Evolutionary conservation across 1,139 yeast genomes (phyloP).

Genomic region (Trichomonascaceae sp.): DNA sequence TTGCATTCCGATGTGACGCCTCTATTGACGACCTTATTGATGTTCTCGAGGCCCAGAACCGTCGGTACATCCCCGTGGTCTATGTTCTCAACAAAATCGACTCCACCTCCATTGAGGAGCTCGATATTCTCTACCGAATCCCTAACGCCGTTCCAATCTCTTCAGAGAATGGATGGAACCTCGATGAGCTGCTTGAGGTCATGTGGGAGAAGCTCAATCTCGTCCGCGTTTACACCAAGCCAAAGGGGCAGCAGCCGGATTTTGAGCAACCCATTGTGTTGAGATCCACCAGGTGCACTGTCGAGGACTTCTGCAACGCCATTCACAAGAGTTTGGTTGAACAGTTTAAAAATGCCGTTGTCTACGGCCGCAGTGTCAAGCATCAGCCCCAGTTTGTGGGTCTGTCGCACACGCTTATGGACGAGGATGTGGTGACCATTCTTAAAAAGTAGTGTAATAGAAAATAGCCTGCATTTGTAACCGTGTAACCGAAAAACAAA

Average conservation of each 20-base stretch:
- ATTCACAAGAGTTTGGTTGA: slow-evolving; percentile 90
- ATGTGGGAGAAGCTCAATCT: slow-evolving; percentile 90
- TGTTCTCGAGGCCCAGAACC: slow-evolving; percentile 77
- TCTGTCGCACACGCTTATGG: slow-evolving; percentile 64
- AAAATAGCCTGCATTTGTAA: not conserved
- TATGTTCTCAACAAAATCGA: slow-evolving; percentile 93
- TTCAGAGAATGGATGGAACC: slow-evolving; percentile 91
- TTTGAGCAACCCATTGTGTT: slow-evolving; percentile 89
- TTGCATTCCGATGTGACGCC: slow-evolving; percentile 94
- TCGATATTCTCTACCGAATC: slow-evolving; percentile 75
- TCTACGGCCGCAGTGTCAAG: slow-evolving; percentile 83
- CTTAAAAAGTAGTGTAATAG: slow-evolving; percentile 45
- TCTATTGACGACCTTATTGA: slow-evolving; percentile 92
- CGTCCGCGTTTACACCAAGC: slow-evolving; percentile 93
- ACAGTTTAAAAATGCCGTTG: slow-evolving; percentile 85
- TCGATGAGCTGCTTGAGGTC: slow-evolving; percentile 81
- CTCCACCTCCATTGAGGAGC: slow-evolving; percentile 83
- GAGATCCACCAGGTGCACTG: slow-evolving; percentile 67
- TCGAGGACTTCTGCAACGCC: slow-evolving; percentile 92
- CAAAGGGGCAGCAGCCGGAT: slow-evolving; percentile 90
- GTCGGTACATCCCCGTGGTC: slow-evolving; percentile 89
- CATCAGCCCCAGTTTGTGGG: slow-evolving; percentile 99
- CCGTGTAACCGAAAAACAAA: not conserved
- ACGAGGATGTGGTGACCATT: slow-evolving; percentile 95
- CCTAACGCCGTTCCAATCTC: slow-evolving; percentile 97